Evolutionary conservation across 1,139 yeast genomes (phyloP), one percentile per base, ranked within the genome.

Genomic region (Wickerhamomyces sp.): DNA sequence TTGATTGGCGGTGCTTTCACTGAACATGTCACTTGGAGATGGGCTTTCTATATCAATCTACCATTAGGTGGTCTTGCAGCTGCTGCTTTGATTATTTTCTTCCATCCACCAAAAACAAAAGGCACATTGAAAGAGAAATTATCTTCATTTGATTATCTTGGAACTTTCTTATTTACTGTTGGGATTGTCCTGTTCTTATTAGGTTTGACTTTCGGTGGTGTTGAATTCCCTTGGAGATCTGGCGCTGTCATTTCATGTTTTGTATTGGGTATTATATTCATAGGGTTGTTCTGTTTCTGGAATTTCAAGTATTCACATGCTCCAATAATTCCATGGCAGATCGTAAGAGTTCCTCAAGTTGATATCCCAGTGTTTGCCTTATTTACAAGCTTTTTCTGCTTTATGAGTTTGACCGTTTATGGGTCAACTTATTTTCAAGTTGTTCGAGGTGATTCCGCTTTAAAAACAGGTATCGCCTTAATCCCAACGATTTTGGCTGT

Each of bases 31-130:
- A 68, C 79, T 15, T 85, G 93, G 93, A 72, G 93, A 60, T 84
- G 91, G 91, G 80, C 88, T 55, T 85, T 84, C 61, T 85, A 79
- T 62, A 72, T 85, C 55, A 84, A 84, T 59, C 63, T 85, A 48
- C 89, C 91, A 6, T 66, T 83, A 41, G 86, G 87, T 15, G 89
- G 84, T 0, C 51, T 73, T 5, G 81, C 85, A 1, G 63, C 75
- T 15, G 59, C 64, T 0, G 58, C 75, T 23, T 68, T 84, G 42
- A 48, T 68, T 8, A 56, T 70, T 39, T 69, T 75, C n/a, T 81
- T 79, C 63, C 69, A 75, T 38, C 86, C 89, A 14, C 84, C 83
- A 13, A 66, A 54, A 39, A 71, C 79, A 2, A 61, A 61, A 34
- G 76, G 78, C 5, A 61, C 66, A 39, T 51, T 74, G 39, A 57